These are phyloP conservation scores for Eucalyptus erythrocorys DNA, from an alignment of 345 rosid species.

Conservation along the genomic window DNA sequence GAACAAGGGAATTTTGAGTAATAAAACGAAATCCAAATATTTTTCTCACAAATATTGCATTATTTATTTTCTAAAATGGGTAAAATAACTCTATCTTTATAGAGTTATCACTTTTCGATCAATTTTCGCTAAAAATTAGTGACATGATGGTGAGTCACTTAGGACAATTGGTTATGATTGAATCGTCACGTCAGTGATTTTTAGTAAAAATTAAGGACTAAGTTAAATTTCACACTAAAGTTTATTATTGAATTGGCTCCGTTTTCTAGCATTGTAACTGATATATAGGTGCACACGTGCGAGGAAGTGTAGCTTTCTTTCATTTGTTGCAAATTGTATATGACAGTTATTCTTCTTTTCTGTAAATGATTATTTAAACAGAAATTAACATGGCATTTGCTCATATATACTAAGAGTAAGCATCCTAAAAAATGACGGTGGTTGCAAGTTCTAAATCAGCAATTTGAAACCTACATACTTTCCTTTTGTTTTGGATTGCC, in stretches of 20 bases:
- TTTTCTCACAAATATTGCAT: no score
- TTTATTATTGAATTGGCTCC: neutral
- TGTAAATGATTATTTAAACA: neutral
- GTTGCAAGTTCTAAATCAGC: neutral
- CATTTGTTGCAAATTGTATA: neutral
- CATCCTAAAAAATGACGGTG: neutral
- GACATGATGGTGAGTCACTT: neutral
- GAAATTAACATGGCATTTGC: neutral
- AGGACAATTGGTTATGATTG: neutral
- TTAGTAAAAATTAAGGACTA: neutral
- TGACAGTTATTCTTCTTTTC: neutral
- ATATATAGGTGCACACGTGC: no score
- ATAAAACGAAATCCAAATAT: no score
- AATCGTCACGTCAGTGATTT: accelerated
- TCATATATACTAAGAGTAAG: neutral
- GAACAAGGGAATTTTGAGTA: no score
- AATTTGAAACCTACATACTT: neutral
- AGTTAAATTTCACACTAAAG: neutral
- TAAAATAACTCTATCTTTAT: no score
- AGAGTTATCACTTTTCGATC: no score
- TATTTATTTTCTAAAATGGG: no score
- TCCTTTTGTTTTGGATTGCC: neutral
- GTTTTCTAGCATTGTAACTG: no score
- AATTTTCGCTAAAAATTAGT: neutral
- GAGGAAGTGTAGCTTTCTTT: neutral